Evolutionary conservation across 208 protist genomes (phyloP).

Genomic region (Leishmania braziliensis): DNA sequence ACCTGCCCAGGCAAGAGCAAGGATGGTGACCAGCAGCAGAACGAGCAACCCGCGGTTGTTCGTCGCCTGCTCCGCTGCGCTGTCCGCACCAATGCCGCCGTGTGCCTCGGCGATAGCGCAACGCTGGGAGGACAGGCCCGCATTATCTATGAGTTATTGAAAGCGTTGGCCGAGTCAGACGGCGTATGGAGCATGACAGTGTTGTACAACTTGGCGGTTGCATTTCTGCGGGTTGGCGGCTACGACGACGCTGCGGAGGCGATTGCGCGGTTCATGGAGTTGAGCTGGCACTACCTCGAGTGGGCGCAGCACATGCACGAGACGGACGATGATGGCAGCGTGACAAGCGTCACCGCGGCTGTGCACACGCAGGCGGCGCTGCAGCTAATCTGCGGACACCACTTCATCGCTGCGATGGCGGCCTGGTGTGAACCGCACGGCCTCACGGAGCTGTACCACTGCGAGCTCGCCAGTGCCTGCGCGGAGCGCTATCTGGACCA

Average conservation of each 20-base stretch:
- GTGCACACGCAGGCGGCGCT: slow-evolving; percentile 31
- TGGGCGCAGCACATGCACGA: background rate
- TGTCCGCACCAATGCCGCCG: slow-evolving; percentile 28
- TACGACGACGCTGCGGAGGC: slow-evolving; percentile 79
- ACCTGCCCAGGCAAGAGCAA: background rate
- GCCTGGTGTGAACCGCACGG: slow-evolving; percentile 57
- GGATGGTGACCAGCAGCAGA: background rate
- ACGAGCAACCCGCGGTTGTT: background rate
- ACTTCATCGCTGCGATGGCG: slow-evolving; percentile 71
- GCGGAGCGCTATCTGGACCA: slow-evolving; percentile 52
- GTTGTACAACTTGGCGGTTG: slow-evolving; percentile 81
- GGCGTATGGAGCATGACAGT: slow-evolving; percentile 55
- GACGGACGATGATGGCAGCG: slow-evolving; percentile 2
- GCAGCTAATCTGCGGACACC: slow-evolving; percentile 72
- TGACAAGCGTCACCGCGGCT: background rate
- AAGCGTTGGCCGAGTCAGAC: slow-evolving; percentile 41
- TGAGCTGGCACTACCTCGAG: slow-evolving; percentile 51
- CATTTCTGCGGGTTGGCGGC: slow-evolving; percentile 43
- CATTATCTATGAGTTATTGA: slow-evolving; percentile 38
- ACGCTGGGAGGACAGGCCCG: slow-evolving; percentile 22
- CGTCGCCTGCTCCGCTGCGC: slow-evolving; percentile 23
- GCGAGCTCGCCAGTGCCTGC: slow-evolving; percentile 73
- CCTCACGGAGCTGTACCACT: slow-evolving; percentile 64
- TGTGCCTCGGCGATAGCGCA: slow-evolving; percentile 22
- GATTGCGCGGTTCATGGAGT: slow-evolving; percentile 75